Evolutionary conservation across 2,329 filamentous ascomycete species (phyloP), one percentile per base, ranked within the genome.

Genomic region (Diaporthe batatas): DNA sequence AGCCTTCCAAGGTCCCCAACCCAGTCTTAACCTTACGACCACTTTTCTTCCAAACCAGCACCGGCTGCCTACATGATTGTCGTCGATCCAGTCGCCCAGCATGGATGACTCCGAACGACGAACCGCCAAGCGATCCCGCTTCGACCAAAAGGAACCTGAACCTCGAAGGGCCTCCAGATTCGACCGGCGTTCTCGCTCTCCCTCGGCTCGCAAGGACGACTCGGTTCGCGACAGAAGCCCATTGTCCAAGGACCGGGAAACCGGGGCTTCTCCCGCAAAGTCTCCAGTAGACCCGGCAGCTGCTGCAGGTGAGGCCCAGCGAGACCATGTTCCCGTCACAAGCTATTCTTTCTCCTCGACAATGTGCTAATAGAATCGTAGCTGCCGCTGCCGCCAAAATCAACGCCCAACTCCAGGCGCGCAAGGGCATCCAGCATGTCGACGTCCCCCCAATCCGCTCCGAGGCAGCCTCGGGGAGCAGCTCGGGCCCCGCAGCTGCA

Each of bases 331-430:
- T 18, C 16, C 53, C 23, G 5, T 11, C 2, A 36, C 36, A 8
- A 7, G 1, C 23, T 58, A 54, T 49, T 59, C n/a, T 29, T 21
- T 36, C 34, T 36, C 11, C 47, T 29, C 29, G 36, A 14, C 44
- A 34, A 25, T 39, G 8, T 53, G 62, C 62, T 67, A 39, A 67
- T n/a, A 21, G 14, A 12, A 25, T 72, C 42, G 80, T 83, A 91
- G 95, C 94, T 81, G 96, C 96, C 36, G 95, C 95, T 14, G 96
- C 95, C 16, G 96, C 96, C 44, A 91, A 90, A 82, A 96, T 96
- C 83, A 95, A 95, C 81, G 94, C 93, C 47, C 90, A 93, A 76
- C 88, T 96, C 72, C 92, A 96, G 82, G 93, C 93, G 74, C 95
- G 95, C 82, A 97, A 96, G 83, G 94, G 93, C 74, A 93, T 96